These are phyloP conservation scores for Gossypium anomalum DNA, from an alignment of 345 rosid genomes.

Conservation along the genomic window DNA sequence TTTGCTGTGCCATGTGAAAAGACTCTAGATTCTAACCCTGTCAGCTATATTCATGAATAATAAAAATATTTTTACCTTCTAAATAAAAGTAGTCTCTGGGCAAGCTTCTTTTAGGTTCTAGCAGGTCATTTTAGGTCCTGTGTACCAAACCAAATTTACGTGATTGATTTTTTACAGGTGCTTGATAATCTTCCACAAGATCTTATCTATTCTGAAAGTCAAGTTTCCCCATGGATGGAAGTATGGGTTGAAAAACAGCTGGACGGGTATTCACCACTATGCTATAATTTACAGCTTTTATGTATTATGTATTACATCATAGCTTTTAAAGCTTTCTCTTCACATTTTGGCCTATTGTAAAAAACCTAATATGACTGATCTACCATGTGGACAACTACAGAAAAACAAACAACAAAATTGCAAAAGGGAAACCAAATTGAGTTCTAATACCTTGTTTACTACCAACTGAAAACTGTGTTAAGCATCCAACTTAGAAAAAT, in stretches of 20 bases:
- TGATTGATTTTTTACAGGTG: slow-evolving; percentile 48
- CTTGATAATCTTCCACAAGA: slow-evolving; percentile 99
- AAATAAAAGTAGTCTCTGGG: neutral
- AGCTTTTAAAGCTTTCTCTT: neutral
- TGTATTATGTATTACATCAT: neutral
- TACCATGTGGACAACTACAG: neutral
- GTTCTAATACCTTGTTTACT: neutral
- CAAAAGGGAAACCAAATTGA: neutral
- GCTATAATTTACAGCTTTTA: slow-evolving; percentile 4
- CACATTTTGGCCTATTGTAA: too few species aligned
- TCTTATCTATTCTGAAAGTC: slow-evolving; percentile 76
- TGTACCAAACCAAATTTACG: neutral
- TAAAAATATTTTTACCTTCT: neutral
- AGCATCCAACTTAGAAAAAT: neutral
- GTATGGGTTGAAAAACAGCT: slow-evolving; percentile 80
- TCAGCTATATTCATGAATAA: slow-evolving; percentile 9
- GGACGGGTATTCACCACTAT: slow-evolving; percentile 42
- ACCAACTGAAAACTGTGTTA: neutral
- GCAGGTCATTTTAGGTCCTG: neutral
- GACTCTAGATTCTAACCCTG: neutral
- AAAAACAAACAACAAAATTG: neutral
- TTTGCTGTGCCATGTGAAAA: neutral
- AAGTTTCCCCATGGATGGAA: slow-evolving; percentile 87
- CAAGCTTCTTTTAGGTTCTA: slow-evolving; percentile 6
- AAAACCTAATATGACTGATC: neutral